Conservation (phyloP, 108 stramenopile species). For the Skeletonema tropicum region DNA sequence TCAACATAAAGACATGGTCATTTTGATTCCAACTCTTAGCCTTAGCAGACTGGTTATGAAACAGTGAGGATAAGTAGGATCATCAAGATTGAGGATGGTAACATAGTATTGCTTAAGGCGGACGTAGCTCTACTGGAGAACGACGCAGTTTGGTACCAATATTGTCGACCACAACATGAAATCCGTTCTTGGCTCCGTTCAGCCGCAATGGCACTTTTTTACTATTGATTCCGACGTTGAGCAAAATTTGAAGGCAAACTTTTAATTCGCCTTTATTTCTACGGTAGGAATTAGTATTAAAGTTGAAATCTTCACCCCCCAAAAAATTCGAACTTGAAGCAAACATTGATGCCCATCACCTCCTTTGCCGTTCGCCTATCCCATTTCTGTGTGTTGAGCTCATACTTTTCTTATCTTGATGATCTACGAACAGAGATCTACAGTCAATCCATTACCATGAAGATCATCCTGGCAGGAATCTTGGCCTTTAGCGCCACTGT, state of each 20-base stretch:
- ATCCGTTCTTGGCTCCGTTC: background rate
- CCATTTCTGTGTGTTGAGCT: background rate
- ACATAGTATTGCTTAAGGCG: no score
- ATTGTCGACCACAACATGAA: no score
- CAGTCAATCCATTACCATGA: background rate
- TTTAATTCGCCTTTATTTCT: background rate
- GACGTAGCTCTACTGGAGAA: background rate
- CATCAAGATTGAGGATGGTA: background rate
- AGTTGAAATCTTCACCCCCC: no score
- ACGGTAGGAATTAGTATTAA: background rate
- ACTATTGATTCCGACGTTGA: no score
- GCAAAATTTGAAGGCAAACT: no score
- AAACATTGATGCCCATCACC: background rate
- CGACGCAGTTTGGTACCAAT: no score
- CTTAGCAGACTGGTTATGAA: background rate
- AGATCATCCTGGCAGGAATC: background rate
- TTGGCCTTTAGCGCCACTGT: background rate
- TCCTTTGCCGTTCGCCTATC: background rate
- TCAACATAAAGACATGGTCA: no score
- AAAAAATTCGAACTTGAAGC: background rate
- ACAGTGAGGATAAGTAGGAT: no score
- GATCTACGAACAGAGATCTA: background rate
- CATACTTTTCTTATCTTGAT: background rate
- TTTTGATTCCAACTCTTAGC: no score
- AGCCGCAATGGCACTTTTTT: background rate